A percentile compares a stretch with the other conserved stretches of the same genome.
Evolutionary conservation across 257 asterid species (phyloP).

Genomic region (Solanum medicagineum): DNA sequence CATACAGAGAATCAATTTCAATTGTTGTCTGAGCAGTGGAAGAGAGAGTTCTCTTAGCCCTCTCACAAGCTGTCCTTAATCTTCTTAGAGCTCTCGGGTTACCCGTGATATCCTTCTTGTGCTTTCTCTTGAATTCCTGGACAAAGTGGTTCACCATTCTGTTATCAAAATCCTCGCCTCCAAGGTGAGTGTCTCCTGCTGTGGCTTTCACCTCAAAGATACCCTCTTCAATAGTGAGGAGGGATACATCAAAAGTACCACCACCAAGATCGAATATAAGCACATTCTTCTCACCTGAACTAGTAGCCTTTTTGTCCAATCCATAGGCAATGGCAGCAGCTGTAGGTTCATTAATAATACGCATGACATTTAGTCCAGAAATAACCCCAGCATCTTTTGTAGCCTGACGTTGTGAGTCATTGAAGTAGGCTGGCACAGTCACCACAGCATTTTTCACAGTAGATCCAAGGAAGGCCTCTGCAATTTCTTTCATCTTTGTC

Average conservation of each 20-base stretch:
- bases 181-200: slow-evolving; percentile 33
- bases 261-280: slow-evolving; percentile 32
- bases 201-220: slow-evolving; percentile 31
- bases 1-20: slow-evolving; percentile 59
- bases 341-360: slow-evolving; percentile 29
- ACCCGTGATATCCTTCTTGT: slow-evolving; percentile 70
- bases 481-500: slow-evolving; percentile 16
- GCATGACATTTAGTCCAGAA: slow-evolving; percentile 30
- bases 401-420: slow-evolving; percentile 36
- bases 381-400: slow-evolving; percentile 37
- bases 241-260: slow-evolving; percentile 33
- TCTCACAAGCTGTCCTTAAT: slow-evolving; percentile 66
- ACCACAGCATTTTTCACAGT: slow-evolving; percentile 30
- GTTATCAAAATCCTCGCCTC: slow-evolving; percentile 52
- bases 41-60: slow-evolving; percentile 84
- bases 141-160: slow-evolving; percentile 76
- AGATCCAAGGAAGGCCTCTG: slow-evolving; percentile 17
- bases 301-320: slow-evolving; percentile 28
- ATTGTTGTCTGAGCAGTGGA: slow-evolving; percentile 84
- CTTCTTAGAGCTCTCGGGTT: slow-evolving; percentile 61
- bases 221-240: slow-evolving; percentile 31
- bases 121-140: slow-evolving; percentile 76
- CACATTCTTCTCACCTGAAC: slow-evolving; percentile 26
- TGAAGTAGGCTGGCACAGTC: slow-evolving; percentile 34
- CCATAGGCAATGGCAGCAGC: slow-evolving; percentile 38